Percentiles rank a stretch among this genome's conserved stretches.
Conservation (phyloP, 2,329 filamentous ascomycete species). For the Rhynchosporium secalis region DNA sequence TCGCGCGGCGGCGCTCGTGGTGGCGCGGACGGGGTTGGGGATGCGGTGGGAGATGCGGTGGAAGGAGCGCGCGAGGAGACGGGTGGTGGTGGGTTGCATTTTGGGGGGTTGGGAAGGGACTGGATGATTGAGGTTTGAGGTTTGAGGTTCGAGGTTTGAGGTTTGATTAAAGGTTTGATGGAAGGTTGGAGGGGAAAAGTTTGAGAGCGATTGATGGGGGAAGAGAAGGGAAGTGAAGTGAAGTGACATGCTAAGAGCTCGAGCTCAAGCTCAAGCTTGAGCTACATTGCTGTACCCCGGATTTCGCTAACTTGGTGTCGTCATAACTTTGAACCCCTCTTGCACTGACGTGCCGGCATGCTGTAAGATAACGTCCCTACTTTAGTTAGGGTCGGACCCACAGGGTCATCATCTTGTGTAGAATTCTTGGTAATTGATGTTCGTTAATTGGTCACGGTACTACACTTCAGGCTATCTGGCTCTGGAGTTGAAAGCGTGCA, state of each 20-base stretch:
- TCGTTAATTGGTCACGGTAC: no score
- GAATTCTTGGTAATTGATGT: no score
- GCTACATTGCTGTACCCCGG: background rate
- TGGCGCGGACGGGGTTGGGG: background rate
- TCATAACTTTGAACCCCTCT: constrained; percentile 11
- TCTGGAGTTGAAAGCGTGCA: no score
- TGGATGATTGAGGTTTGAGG: background rate
- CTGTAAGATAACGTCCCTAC: background rate
- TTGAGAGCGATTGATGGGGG: no score
- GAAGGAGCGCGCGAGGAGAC: constrained; percentile 24
- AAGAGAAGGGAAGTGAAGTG: background rate
- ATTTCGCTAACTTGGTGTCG: constrained; percentile 12
- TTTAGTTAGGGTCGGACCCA: no score
- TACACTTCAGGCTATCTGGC: no score
- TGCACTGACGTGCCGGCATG: background rate
- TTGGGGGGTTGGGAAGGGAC: background rate
- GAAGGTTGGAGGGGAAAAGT: no score
- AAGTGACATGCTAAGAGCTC: background rate
- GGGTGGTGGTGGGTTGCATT: constrained; percentile 17
- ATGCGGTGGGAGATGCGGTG: constrained; percentile 13
- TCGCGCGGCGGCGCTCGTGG: background rate
- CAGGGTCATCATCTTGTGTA: no score
- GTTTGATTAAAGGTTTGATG: no score
- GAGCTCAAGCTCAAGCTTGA: constrained; percentile 3
- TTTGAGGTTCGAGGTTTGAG: background rate